Percentiles rank a stretch among this genome's conserved stretches.
phyloP scores from a whole-genome alignment of 768 basidiomycete species.

The Boletus reticuloceps region DNA sequence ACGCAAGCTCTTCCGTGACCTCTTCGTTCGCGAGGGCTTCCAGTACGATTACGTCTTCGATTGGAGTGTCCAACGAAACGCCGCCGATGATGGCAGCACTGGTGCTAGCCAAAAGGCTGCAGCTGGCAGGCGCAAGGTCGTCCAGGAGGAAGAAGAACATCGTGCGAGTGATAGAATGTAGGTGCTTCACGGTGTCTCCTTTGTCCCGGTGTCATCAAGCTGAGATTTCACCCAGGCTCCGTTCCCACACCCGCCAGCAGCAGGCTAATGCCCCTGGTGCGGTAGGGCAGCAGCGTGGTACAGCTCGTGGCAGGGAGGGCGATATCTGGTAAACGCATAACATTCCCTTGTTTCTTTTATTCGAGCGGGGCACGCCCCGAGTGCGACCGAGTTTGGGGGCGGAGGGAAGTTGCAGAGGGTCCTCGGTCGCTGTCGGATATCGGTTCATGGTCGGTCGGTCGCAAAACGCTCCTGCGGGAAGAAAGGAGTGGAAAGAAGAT shows the following conservation, averaged over 20 bases:
- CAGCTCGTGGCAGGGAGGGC: constrained; percentile 41
- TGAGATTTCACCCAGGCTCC: constrained; percentile 54
- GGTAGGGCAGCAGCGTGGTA: constrained; percentile 43
- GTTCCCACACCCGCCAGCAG: constrained; percentile 83
- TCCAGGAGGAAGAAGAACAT: constrained; percentile 84
- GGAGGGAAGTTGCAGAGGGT: constrained; percentile 33
- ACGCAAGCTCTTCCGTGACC: constrained; percentile 97
- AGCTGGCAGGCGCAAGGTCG: constrained; percentile 71
- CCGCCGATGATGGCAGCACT: constrained; percentile 62
- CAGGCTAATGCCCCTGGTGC: constrained; percentile 52
- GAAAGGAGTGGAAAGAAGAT: constrained; percentile 18
- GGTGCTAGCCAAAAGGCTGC: constrained; percentile 61
- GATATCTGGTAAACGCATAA: constrained; percentile 43
- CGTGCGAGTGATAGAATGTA: constrained; percentile 82
- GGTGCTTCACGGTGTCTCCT: constrained; percentile 33
- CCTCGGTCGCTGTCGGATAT: constrained; percentile 36
- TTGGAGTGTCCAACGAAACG: constrained; percentile 86
- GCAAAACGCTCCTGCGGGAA: constrained; percentile 20
- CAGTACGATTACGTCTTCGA: constrained; percentile 99
- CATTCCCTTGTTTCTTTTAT: constrained; percentile 31
- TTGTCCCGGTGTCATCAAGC: constrained; percentile 7
- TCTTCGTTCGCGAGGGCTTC: constrained; percentile 96
- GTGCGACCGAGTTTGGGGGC: constrained; percentile 44
- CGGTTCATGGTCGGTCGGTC: constrained; percentile 35
- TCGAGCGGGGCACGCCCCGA: constrained; percentile 40